Percentiles rank a stretch among this genome's conserved stretches.
Evolutionary conservation across 2,329 filamentous ascomycete genomes (phyloP).

Genomic region (Aspergillus pseudoviridinutans): DNA sequence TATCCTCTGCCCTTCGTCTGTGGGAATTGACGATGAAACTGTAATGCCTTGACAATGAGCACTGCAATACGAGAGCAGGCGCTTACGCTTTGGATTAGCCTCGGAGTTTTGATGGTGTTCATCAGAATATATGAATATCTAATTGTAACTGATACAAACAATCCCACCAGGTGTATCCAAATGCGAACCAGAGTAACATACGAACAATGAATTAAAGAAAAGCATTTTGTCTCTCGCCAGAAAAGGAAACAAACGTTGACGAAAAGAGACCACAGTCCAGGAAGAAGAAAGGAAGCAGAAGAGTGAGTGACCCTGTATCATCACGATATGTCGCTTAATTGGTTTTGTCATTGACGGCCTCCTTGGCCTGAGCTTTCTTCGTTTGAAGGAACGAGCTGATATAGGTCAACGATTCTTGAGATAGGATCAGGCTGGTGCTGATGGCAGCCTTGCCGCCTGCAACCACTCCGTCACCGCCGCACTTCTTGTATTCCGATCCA

Average conservation of each 20-base stretch:
- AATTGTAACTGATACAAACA: neutral
- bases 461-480: conserved; percentile 56
- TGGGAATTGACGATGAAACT: neutral
- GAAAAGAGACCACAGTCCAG: conserved; percentile 15
- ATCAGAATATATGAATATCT: neutral
- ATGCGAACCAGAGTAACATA: neutral
- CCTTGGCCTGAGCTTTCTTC: conserved; percentile 61
- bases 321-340: conserved; percentile 14
- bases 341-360: conserved; percentile 49
- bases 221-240: neutral
- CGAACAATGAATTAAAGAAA: neutral
- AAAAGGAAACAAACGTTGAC: conserved; percentile 5
- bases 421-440: conserved; percentile 63
- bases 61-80: neutral
- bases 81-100: neutral
- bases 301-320: neutral
- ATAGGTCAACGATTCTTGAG: conserved; percentile 61
- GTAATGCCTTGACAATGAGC: neutral
- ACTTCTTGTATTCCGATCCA: conserved; percentile 45
- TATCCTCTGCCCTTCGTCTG: neutral
- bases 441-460: conserved; percentile 66
- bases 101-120: neutral
- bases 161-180: neutral
- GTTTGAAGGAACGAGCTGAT: conserved; percentile 55
- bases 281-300: neutral